Conservation (phyloP, 2,329 filamentous ascomycete genomes). For the Xylaria digitata region DNA sequence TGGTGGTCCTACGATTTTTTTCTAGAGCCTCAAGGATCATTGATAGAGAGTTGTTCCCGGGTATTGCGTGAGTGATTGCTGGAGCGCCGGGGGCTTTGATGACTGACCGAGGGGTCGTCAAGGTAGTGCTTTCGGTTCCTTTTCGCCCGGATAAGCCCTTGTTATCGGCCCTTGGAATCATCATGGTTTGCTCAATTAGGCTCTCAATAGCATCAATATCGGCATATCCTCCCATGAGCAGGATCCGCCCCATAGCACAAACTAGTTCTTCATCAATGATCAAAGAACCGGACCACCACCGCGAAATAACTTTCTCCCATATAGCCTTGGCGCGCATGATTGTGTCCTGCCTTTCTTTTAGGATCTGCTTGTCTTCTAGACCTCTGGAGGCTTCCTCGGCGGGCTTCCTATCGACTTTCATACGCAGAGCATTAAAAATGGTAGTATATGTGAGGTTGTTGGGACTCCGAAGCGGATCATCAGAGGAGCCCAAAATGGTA, state of each 20-base stretch:
- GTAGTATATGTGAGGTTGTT: constrained; percentile 82
- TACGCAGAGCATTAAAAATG: constrained; percentile 80
- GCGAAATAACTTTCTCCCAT: constrained; percentile 83
- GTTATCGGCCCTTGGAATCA: constrained; percentile 67
- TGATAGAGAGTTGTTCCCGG: constrained; percentile 71
- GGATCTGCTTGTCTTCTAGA: constrained; percentile 48
- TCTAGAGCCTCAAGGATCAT: constrained; percentile 74
- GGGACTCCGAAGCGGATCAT: constrained; percentile 71
- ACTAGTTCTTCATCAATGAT: constrained; percentile 82
- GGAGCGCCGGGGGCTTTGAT: constrained; percentile 40
- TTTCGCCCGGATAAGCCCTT: constrained; percentile 45
- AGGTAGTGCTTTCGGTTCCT: constrained; percentile 3
- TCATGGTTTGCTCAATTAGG: constrained; percentile 85
- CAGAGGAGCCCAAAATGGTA: constrained; percentile 77
- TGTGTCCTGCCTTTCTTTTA: constrained; percentile 55
- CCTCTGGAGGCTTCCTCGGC: constrained; percentile 41
- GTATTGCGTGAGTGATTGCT: constrained; percentile 53
- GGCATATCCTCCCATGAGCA: constrained; percentile 72
- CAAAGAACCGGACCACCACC: constrained; percentile 78
- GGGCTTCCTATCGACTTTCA: constrained; percentile 52
- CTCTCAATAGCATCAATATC: constrained; percentile 79
- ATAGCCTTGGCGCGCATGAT: constrained; percentile 76
- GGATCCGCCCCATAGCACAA: constrained; percentile 80
- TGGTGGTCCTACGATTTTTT: constrained; percentile 67
- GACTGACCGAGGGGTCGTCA: constrained; percentile 9